A percentile compares a stretch with the other conserved stretches of the same genome.
phyloP scores from a whole-genome alignment of 2,329 filamentous ascomycete species.

The Diaporthe citrichinensis region DNA sequence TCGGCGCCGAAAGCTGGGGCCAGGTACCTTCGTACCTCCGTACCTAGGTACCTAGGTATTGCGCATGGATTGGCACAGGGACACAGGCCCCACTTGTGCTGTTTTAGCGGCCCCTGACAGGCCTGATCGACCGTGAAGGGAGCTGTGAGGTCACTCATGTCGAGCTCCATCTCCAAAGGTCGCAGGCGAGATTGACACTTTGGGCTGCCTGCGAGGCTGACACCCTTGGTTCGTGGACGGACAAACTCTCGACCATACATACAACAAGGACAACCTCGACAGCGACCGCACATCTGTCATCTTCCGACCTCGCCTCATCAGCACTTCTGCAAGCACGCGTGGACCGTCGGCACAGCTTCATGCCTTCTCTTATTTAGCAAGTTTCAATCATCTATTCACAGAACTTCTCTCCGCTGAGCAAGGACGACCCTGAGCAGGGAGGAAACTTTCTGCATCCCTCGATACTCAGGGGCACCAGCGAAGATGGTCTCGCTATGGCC shows the following conservation, averaged over 20 bases:
- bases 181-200: conserved; percentile 24
- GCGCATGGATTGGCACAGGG: not conserved
- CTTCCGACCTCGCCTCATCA: not conserved
- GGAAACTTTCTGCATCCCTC: not conserved
- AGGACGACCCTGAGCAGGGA: not conserved
- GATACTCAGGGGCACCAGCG: conserved; percentile 28
- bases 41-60: not conserved
- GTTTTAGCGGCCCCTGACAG: conserved; percentile 12
- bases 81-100: conserved; percentile 3
- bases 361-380: not conserved
- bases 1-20: conserved; percentile 28
- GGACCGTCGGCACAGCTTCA: not conserved
- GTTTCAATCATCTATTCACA: not conserved
- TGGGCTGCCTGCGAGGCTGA: conserved; percentile 4
- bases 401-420: not conserved
- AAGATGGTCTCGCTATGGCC: conserved; percentile 89
- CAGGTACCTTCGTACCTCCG: not conserved
- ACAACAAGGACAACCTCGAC: not conserved
- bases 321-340: not conserved
- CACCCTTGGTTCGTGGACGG: not conserved
- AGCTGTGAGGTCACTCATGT: conserved; percentile 28
- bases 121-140: conserved; percentile 16
- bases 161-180: conserved; percentile 28
- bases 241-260: not conserved
- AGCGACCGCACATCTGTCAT: not conserved